Base-by-base conservation (phyloP, 2,329 filamentous ascomycete genomes). In the Coleophoma eucalyptorum region DNA sequence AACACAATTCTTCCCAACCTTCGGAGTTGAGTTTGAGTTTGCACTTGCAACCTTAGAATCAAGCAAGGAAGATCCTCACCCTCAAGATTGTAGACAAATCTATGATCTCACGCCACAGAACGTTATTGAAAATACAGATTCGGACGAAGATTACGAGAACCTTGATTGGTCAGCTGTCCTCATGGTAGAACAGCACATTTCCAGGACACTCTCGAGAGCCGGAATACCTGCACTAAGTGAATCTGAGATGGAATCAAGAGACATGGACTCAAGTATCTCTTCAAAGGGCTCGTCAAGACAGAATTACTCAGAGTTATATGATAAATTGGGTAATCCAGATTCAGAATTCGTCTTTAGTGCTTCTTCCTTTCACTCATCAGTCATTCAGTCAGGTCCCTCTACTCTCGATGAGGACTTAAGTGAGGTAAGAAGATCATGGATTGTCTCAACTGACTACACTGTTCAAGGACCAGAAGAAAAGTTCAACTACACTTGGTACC, bases 1-100 rank as follows among this genome's bases (percentile, higher is more conserved):
- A 26, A 26, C 26, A 3, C 26, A 26, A 5, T 26, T 26, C 10
- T 26, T 5, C 13, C 43, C 56, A n/a, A 57, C 58, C 4, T 61
- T 60, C 40, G 59, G 59, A 20, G 50, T 61, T 2, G 58, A 61
- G 40, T 34, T 61, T 13, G 56, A 61, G 44, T 58, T 61, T 31
- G 38, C 44, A n/a, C 38, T 59, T 20, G 55, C 53, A 16, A 49
- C 46, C n/a, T n/a, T 50, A 2, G 31, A 44, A n/a, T 18, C 38
- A 6, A 38, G 32, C 6, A 21, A 21, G 5, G n/a, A 32, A 32
- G 56, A 58, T 31, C 50, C 53, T 2, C 33, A 59, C 6, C 51
- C 49, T 1, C 2, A 31, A 2, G 48, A 56, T 20, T 18, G 32
- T 13, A 50, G 55, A 6, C 12, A 15, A 12, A 20, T 19, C 15